Evolutionary conservation across 202 grass and related monocot genomes (phyloP), one percentile per base, ranked within the genome.

Genomic region (Elaeis oleifera): DNA sequence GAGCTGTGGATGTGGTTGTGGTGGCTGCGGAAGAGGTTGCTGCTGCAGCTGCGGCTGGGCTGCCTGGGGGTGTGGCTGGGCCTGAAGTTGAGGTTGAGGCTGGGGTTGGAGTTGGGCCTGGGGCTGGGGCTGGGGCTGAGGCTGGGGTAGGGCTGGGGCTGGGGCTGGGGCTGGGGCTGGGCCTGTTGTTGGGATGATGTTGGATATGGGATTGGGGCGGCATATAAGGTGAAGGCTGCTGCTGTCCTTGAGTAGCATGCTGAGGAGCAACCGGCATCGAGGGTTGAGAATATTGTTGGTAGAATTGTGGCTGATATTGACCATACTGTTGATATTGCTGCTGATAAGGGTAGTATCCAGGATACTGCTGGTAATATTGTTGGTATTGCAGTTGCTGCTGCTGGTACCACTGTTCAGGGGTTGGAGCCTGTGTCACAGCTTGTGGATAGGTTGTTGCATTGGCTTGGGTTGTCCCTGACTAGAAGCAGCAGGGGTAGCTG

Each of bases 291-390:
- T 83, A 83, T 57, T 84, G 86, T 28, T 70, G 79, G 24, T 81
- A 71, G 20, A 36, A 53, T 49, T 78, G 81, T 70, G 78, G 88
- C 55, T 68, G 36, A 67, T 90, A 90, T 18, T 90, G 80, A n/a
- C 70, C 71, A 78, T 80, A 85, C 21, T 89, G 88, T 62, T 82
- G 74, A 71, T 86, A 81, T 44, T 44, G 36, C 73, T 89, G 85
- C 39, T 64, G 75, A 60, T 94, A 89, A 16, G 94, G 69, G n/a
- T 94, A 74, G 56, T 79, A 86, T 64, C 84, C 88, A 84, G 88
- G 72, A 59, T 87, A 86, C 49, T 91, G 77, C 71, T 89, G 88
- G 65, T 99, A 81, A 68, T 99, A 92, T 63, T 86, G 82, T 55
- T 90, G 87, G 31, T 85, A 74, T 17, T 83, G 84, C 66, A 80